Evolutionary conservation across 2,329 filamentous ascomycete species (phyloP), one percentile per base, ranked within the genome.

Genomic region (Neonectria sp.): DNA sequence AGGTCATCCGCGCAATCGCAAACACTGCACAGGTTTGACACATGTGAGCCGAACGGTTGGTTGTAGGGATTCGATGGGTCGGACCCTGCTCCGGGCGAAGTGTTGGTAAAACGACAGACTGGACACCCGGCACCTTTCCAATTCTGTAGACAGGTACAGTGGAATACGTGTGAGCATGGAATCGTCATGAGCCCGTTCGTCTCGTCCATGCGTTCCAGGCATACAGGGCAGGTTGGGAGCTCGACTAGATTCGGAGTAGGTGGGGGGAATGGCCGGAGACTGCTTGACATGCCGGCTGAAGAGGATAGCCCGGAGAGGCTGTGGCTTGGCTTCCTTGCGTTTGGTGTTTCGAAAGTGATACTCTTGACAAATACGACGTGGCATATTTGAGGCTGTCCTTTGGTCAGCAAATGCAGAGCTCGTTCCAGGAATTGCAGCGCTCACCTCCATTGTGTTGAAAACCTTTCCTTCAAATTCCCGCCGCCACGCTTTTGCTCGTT

Each of bases 201-300:
- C 79, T 98, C 95, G 76, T 99, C 96, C 96, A 99, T 99, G 55
- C 95, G 92, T 80, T 99, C 96, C 6, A 99, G 87, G 73, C 96
- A 99, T 11, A 99, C 96, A 0, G 96, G 95, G 71, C 96, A 99
- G 1, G 96, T 98, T 2, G 96, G 96, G 13, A 99, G 85, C 82
- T 99, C 96, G 60, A 97, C 88, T 2, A 98, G 86, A 56, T 93
- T 92, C 1, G 95, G 93, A 1, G 95, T 97, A 2, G 88, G 89
- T 3, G 86, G 91, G 4, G 89, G 89, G 59, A 90, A 89, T 0
- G 89, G 90, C 67, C 88, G 89, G 6, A 89, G 80, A 25, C 82
- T 87, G 71, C 76, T 85, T 8, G 79, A 84, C 70, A 77, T 81
- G 46, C 71, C 76, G 62, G 78, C 76, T 0, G 83, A 81, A 2